Evolutionary conservation across 148 eudicot genomes (phyloP).

Genomic region (Cornus controversa): DNA sequence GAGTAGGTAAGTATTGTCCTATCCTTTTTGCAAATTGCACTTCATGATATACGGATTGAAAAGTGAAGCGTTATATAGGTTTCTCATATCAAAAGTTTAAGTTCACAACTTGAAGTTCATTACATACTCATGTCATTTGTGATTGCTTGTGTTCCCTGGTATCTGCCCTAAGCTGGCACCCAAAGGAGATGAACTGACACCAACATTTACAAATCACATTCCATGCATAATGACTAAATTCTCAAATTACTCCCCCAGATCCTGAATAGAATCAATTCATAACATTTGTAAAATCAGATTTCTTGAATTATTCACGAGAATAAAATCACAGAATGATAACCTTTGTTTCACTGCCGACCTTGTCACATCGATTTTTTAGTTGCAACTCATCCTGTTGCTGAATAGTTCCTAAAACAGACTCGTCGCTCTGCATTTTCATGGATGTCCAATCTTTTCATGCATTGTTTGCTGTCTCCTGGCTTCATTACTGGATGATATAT

Average conservation of each 20-base stretch:
- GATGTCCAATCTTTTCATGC: neutral
- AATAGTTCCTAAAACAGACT: neutral
- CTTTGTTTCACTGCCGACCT: neutral
- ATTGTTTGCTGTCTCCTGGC: neutral
- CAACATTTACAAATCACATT: neutral
- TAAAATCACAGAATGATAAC: neutral
- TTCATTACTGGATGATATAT: neutral
- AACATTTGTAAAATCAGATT: neutral
- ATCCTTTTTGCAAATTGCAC: no score
- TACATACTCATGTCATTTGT: neutral
- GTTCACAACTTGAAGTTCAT: neutral
- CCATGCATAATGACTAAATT: neutral
- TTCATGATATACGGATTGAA: no score
- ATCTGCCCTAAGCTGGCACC: neutral
- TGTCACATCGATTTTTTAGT: neutral
- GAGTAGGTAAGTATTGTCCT: no score
- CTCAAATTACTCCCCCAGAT: neutral
- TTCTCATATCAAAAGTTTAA: no score
- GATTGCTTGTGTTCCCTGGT: neutral
- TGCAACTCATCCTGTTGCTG: neutral
- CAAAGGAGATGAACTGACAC: neutral
- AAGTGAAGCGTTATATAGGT: no score
- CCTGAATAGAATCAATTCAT: neutral
- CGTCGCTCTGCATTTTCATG: neutral
- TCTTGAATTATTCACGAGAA: neutral